Percentiles rank a stretch among this genome's conserved stretches.
Evolutionary conservation across 495 filamentous ascomycete genomes (phyloP).

Genomic region (Physcia stellaris): DNA sequence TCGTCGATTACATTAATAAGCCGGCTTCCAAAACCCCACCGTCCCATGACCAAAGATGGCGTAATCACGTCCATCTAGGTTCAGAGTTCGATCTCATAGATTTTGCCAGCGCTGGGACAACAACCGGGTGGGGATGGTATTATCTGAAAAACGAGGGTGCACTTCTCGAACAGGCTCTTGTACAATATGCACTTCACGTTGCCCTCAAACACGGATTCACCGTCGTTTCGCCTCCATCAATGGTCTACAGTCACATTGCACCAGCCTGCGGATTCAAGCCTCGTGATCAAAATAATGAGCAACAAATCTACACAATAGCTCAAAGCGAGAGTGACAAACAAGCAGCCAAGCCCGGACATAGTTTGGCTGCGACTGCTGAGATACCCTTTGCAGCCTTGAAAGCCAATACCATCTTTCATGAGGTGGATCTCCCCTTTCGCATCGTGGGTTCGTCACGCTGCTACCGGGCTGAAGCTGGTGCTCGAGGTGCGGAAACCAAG

Average conservation of each 20-base stretch:
- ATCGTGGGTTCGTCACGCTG: constrained; percentile 72
- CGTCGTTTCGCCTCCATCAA: constrained; percentile 67
- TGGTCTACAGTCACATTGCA: constrained; percentile 86
- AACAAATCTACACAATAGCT: constrained; percentile 71
- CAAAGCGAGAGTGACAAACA: constrained; percentile 44
- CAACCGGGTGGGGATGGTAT: constrained; percentile 95
- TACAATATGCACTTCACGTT: constrained; percentile 67
- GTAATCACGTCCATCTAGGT: constrained; percentile 76
- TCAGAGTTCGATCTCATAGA: constrained; percentile 67
- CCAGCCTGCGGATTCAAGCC: constrained; percentile 87
- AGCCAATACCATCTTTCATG: constrained; percentile 53
- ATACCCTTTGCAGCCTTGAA: constrained; percentile 89
- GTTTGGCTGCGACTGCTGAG: constrained; percentile 78
- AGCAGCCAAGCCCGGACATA: constrained; percentile 48
- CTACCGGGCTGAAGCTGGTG: constrained; percentile 89
- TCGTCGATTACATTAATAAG: constrained; percentile 63
- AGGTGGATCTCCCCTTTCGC: constrained; percentile 55
- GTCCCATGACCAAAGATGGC: constrained; percentile 36
- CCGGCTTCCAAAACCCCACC: constrained; percentile 41
- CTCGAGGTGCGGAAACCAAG: constrained; percentile 78
- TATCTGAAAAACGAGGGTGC: constrained; percentile 81
- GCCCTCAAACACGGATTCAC: constrained; percentile 59
- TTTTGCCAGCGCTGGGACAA: constrained; percentile 62
- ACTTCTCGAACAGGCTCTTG: constrained; percentile 78
- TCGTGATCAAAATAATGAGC: constrained; percentile 77